Evolutionary conservation across 176 grass and related monocot genomes (phyloP).

Genomic region (Triticum turgidum): DNA sequence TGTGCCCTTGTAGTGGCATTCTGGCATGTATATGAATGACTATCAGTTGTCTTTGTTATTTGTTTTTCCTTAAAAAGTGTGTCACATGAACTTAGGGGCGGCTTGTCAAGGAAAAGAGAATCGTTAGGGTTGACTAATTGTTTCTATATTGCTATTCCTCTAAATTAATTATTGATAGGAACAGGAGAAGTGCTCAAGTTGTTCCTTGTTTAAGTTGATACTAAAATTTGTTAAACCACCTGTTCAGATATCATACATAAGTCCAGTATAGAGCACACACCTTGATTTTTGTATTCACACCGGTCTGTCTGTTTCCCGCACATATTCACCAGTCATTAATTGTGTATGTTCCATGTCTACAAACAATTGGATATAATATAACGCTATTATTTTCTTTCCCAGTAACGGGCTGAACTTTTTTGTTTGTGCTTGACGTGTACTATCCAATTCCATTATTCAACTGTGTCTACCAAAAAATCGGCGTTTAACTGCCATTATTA

Average conservation of each 20-base stretch:
- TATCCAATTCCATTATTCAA: not conserved
- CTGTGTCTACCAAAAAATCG: not conserved
- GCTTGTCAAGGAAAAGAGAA: not conserved
- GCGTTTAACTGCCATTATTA: not conserved
- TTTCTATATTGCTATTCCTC: not conserved
- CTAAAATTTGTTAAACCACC: not conserved
- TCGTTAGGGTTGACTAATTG: not conserved
- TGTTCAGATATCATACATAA: not conserved
- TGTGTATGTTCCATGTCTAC: not conserved
- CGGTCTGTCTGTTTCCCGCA: not conserved
- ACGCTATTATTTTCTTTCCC: not conserved
- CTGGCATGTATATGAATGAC: not conserved
- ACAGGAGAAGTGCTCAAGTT: not conserved
- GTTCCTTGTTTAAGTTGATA: constrained; percentile 6
- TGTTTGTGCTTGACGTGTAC: not conserved
- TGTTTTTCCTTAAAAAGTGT: not conserved
- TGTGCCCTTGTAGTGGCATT: constrained; percentile 7
- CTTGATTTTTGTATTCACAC: not conserved
- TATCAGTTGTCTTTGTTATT: not conserved
- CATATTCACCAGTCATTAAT: not conserved
- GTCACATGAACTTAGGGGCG: not conserved
- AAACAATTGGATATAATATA: not conserved
- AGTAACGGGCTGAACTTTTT: not conserved
- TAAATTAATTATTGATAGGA: not conserved
- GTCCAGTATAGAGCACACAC: not conserved